Evolutionary conservation across 306 rosid genomes (phyloP).

Genomic region (Gynostemma pentaphyllum): DNA sequence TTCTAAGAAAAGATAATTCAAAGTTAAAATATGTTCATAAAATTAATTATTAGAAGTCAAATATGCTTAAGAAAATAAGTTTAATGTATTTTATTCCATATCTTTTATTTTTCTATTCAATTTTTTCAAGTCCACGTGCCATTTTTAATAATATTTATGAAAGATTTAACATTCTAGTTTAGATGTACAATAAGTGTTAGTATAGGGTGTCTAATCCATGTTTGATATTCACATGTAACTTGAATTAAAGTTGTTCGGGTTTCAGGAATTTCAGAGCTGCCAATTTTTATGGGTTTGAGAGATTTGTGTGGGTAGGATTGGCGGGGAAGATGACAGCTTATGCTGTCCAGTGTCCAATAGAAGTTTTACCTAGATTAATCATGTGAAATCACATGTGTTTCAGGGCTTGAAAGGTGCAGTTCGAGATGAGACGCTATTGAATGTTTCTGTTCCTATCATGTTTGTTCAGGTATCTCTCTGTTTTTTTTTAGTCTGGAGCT

Average conservation of each 20-base stretch:
- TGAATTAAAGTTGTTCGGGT: background rate
- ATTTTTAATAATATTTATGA: no score
- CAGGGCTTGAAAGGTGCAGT: conserved; percentile 73
- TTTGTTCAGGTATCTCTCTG: conserved; percentile 62
- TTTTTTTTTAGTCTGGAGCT: background rate
- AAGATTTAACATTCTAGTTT: background rate
- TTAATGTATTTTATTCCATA: no score
- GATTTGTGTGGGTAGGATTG: background rate
- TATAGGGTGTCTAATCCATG: background rate
- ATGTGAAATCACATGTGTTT: conserved; percentile 9
- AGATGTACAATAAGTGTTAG: background rate
- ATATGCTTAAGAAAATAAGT: background rate
- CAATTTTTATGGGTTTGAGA: background rate
- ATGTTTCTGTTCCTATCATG: conserved; percentile 59
- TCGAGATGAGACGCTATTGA: conserved; percentile 61
- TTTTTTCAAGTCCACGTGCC: background rate
- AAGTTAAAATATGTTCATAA: no score
- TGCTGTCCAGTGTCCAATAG: background rate
- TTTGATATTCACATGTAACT: background rate
- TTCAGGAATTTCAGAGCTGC: background rate
- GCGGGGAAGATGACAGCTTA: background rate
- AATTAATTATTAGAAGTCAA: background rate
- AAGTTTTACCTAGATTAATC: background rate
- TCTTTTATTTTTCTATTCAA: background rate
- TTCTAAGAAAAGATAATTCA: no score